Base-by-base conservation (phyloP, 306 rosid genomes). In the Cajanus cajan region DNA sequence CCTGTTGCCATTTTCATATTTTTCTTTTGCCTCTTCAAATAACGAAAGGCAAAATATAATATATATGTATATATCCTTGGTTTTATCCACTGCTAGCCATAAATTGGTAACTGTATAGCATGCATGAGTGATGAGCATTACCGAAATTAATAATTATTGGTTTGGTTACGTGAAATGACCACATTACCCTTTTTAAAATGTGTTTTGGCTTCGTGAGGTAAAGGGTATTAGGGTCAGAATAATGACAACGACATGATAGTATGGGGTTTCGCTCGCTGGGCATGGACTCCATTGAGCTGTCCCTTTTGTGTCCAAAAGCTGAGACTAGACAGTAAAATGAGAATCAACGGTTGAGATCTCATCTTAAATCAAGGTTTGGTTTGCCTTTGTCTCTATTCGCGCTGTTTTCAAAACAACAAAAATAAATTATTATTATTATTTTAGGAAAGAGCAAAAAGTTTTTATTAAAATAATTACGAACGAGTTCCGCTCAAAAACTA, bases 301-400 rank as follows among this genome's bases (percentile, higher is more conserved):
- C 87, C 73, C 82, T 79, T 86, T 78, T 18, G 13, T 73, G 82
- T 80, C 84, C 73, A 80, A 83, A 87, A 85, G 85, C 84, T 72
- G 89, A 74, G 58, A 41, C 73, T 41, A 28, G 4, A 28, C 66
- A 59, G 18, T 58, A 58, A 25, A 58, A 58, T 2, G 37, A 58
- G 36, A 78, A 54, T 51, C 68, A 52, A 85, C 87, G 88, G 88
- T 61, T 8, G 15, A 33, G 52, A 80, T 78, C 45, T 12, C 3
- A 15, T 5, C n/a, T 55, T 41, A 18, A 14, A 21, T 5, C 51
- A 58, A 57, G 28, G 41, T 82, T 76, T 28, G 2, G 31, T 28
- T 28, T 28, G 2, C 2, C 31, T 28, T 28, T 66, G 87, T 87
- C 80, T 68, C 76, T 72, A 80, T 66, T 84, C 22, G 18, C 16